A percentile compares a stretch with the other conserved stretches of the same genome.
These are phyloP conservation scores for Globisporangium splendens DNA, from an alignment of 352 stramenopile genomes.

Conservation along the genomic window DNA sequence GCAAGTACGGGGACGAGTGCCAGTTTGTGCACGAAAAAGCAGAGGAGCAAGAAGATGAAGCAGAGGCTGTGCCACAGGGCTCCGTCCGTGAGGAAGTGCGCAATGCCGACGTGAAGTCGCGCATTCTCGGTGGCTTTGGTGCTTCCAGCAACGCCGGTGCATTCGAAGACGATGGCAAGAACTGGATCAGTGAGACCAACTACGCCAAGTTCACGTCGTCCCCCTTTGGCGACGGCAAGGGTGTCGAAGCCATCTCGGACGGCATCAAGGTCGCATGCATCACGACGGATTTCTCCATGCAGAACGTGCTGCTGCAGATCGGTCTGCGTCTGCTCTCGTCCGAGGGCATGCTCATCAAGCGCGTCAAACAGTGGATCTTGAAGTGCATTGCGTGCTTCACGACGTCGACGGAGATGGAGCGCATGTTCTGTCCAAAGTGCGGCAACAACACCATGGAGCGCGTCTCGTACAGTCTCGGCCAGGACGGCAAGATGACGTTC, in stretches of 20 bases:
- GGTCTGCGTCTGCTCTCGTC: slow-evolving; percentile 73
- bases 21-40: slow-evolving; percentile 64
- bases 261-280: slow-evolving; percentile 70
- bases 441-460: slow-evolving; percentile 94
- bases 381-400: slow-evolving; percentile 97
- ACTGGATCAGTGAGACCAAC: slow-evolving; percentile 82
- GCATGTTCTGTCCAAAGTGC: slow-evolving; percentile 97
- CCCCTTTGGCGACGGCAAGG: slow-evolving; percentile 73
- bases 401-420: slow-evolving; percentile 89
- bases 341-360: slow-evolving; percentile 85
- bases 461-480: slow-evolving; percentile 93
- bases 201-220: slow-evolving; percentile 53
- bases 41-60: slow-evolving; percentile 23
- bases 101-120: slow-evolving; percentile 82
- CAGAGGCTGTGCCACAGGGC: slow-evolving; percentile 15
- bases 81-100: slow-evolving; percentile 52
- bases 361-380: slow-evolving; percentile 94
- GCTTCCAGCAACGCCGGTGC: slow-evolving; percentile 73
- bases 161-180: slow-evolving; percentile 82
- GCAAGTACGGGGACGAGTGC: slow-evolving; percentile 68
- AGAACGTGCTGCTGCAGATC: slow-evolving; percentile 91
- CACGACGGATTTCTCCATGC: slow-evolving; percentile 88
- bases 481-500: slow-evolving; percentile 87
- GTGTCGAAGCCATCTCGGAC: slow-evolving; percentile 51
- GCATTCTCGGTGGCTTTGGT: slow-evolving; percentile 82